A percentile compares a stretch with the other conserved stretches of the same genome.
Evolutionary conservation across 306 rosid species (phyloP).

Genomic region (Mimosa pudica): DNA sequence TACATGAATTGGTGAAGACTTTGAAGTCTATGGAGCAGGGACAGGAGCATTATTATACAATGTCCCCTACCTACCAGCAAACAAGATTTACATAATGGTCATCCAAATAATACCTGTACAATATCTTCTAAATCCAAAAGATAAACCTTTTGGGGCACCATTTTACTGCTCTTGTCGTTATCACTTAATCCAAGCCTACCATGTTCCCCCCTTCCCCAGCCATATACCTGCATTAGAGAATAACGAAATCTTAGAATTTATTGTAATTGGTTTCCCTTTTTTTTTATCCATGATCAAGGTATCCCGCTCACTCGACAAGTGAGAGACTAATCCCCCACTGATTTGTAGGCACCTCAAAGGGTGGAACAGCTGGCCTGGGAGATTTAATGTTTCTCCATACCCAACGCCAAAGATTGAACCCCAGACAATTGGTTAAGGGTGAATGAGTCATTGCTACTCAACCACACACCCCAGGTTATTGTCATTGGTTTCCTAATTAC

Average conservation of each 20-base stretch:
- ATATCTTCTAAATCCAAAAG: constrained; percentile 90
- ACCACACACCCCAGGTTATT: not conserved
- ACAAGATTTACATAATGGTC: not conserved
- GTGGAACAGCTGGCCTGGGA: too few species aligned
- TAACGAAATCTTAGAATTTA: constrained; percentile 21
- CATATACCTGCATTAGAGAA: constrained; percentile 74
- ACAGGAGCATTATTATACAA: too few species aligned
- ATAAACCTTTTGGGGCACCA: constrained; percentile 93
- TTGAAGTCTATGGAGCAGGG: too few species aligned
- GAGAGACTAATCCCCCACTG: too few species aligned
- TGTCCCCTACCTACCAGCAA: not conserved
- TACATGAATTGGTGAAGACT: too few species aligned
- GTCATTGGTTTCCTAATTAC: not conserved
- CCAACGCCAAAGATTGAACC: too few species aligned
- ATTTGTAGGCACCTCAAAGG: too few species aligned
- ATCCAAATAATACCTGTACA: constrained; percentile 67
- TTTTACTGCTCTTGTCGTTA: constrained; percentile 97
- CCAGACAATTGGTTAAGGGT: too few species aligned
- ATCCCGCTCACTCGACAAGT: too few species aligned
- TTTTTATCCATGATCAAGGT: too few species aligned
- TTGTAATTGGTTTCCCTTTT: not conserved
- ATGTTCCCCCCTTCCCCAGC: constrained; percentile 99
- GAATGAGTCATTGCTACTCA: too few species aligned
- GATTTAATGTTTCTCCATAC: too few species aligned
- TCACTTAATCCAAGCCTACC: constrained; percentile 99